Evolutionary conservation across 1,139 yeast species (phyloP).

Genomic region (Hyphopichia khmerensis): DNA sequence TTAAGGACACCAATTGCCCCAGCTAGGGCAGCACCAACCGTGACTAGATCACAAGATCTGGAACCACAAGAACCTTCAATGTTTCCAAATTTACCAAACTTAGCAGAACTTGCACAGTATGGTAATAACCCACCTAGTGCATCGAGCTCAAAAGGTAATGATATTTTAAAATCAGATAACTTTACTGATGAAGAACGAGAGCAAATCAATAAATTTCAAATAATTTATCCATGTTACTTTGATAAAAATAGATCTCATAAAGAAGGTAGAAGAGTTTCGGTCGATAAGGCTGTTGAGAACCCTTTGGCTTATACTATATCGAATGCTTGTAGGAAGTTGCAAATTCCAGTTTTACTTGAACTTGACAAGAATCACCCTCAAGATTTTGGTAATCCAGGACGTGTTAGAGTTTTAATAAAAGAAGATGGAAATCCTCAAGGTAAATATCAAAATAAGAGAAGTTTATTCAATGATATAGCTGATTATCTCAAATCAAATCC

Average conservation of each 20-base stretch:
- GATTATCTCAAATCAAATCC: conserved; percentile 66
- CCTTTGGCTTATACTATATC: conserved; percentile 84
- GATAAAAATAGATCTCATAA: conserved; percentile 73
- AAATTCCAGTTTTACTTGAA: conserved; percentile 61
- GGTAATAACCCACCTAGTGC: background rate
- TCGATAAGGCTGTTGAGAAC: conserved; percentile 68
- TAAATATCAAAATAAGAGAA: conserved; percentile 58
- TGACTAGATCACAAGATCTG: conserved; percentile 64
- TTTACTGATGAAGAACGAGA: conserved; percentile 53
- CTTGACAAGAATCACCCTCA: conserved; percentile 91
- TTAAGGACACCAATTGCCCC: conserved; percentile 72
- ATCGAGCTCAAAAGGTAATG: conserved; percentile 11
- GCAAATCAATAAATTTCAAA: conserved; percentile 65
- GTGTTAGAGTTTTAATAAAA: conserved; percentile 74
- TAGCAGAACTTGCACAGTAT: conserved; percentile 2
- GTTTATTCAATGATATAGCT: conserved; percentile 59
- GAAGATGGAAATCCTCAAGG: conserved; percentile 38
- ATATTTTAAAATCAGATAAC: conserved; percentile 37
- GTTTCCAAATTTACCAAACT: conserved; percentile 25
- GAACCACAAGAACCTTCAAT: conserved; percentile 19
- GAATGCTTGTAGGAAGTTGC: conserved; percentile 54
- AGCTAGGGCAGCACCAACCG: conserved; percentile 53
- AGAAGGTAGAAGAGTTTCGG: conserved; percentile 81
- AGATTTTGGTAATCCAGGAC: conserved; percentile 96
- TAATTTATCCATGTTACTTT: conserved; percentile 89